Percentiles rank a stretch among this genome's conserved stretches.
Evolutionary conservation across 2,329 filamentous ascomycete genomes (phyloP).

Genomic region (Calonectria pseudoturangicola): DNA sequence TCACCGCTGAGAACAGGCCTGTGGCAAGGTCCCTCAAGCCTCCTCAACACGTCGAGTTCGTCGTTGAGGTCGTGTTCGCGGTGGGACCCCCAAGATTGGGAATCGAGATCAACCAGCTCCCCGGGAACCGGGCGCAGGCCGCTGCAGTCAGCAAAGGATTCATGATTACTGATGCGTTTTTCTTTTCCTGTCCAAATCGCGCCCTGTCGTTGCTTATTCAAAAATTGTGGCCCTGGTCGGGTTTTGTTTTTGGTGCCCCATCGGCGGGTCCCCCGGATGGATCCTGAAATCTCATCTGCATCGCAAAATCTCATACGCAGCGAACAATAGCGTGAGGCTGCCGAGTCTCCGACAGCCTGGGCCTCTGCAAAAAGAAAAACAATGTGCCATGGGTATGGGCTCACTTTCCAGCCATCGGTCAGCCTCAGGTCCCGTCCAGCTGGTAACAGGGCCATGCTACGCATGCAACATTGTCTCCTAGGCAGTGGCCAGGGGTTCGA

Average conservation of each 20-base stretch:
- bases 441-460: constrained; percentile 18
- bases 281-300: constrained; percentile 31
- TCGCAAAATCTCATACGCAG: constrained; percentile 23
- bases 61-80: constrained; percentile 29
- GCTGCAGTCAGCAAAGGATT: constrained; percentile 2
- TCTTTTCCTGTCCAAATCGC: neutral
- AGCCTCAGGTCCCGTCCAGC: constrained; percentile 36
- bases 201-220: constrained; percentile 4
- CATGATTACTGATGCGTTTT: constrained; percentile 16
- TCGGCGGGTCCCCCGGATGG: neutral
- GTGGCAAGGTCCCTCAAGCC: neutral
- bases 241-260: constrained; percentile 27
- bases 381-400: neutral
- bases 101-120: constrained; percentile 35
- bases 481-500: constrained; percentile 14
- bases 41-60: neutral
- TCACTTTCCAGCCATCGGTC: constrained; percentile 27
- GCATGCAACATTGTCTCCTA: constrained; percentile 32
- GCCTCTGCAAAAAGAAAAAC: constrained; percentile 15
- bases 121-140: constrained; percentile 21
- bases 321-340: constrained; percentile 16
- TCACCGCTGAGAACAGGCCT: constrained; percentile 30
- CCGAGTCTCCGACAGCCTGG: constrained; percentile 25
- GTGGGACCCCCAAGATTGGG: constrained; percentile 28
- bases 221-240: neutral